Conservation (phyloP, 1,284 basidiomycete genomes). For the Melampsora larici-populina region DNA sequence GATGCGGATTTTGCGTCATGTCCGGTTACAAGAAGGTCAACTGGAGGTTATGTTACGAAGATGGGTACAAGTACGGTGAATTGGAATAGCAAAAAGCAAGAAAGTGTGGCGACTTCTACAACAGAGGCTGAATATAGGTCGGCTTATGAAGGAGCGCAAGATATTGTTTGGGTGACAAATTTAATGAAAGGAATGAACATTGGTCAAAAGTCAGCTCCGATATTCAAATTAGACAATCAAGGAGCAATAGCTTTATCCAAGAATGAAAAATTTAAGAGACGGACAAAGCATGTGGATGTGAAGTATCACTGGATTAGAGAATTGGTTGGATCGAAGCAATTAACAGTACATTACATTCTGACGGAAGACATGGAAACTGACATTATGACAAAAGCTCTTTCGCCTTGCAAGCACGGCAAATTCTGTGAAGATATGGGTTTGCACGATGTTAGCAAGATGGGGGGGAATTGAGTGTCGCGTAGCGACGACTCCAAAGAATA, state of each 20-base stretch:
- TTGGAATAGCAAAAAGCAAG: no score
- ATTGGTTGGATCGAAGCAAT: neutral
- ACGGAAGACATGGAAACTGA: conserved; percentile 1
- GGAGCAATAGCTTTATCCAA: neutral
- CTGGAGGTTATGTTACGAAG: no score
- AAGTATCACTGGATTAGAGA: no score
- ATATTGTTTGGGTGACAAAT: no score
- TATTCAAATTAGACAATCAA: no score
- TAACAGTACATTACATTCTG: conserved; percentile 3
- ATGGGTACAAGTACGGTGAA: neutral
- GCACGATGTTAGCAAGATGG: no score
- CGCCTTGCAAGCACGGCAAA: neutral
- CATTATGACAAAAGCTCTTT: neutral
- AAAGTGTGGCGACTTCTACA: no score
- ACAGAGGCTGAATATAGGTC: no score
- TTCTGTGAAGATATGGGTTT: no score
- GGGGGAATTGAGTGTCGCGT: no score
- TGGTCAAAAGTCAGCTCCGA: neutral
- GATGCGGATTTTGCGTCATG: neutral
- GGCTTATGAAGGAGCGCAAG: neutral
- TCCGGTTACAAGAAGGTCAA: conserved; percentile 1
- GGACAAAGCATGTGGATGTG: conserved; percentile 20
- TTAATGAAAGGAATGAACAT: no score
- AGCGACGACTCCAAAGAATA: no score
- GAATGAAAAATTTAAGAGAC: neutral